These are phyloP conservation scores for Colletotrichum cordylinicola DNA, from an alignment of 2,329 filamentous ascomycete genomes.

Conservation along the genomic window DNA sequence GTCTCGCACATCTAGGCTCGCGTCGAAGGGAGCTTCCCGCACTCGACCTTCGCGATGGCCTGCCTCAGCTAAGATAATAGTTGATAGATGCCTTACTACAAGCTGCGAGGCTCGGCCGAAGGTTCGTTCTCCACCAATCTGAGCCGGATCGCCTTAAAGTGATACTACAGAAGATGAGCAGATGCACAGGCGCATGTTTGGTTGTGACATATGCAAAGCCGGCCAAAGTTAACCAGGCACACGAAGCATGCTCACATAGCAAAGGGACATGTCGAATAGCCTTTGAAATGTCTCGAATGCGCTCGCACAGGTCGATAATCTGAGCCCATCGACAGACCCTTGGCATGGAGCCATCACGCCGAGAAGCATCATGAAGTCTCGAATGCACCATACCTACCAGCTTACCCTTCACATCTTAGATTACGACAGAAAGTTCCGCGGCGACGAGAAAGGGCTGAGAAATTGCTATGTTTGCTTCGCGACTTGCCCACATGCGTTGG, in stretches of 20 bases:
- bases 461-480: neutral
- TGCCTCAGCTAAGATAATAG: neutral
- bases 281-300: neutral
- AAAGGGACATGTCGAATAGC: neutral
- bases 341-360: neutral
- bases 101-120: neutral
- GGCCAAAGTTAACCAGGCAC: neutral
- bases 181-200: neutral
- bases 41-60: neutral
- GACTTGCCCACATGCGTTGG: neutral
- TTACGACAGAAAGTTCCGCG: neutral
- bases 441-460: neutral
- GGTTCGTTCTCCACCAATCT: neutral
- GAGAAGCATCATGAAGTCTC: neutral
- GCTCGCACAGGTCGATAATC: neutral
- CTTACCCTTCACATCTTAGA: neutral
- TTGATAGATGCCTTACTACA: neutral
- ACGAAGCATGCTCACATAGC: neutral
- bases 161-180: neutral
- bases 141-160: neutral
- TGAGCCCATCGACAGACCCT: neutral
- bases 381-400: neutral
- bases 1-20: neutral
- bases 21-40: no score
- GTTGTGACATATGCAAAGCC: neutral